Evolutionary conservation across 345 rosid genomes (phyloP).

Genomic region (Camelina laxa): DNA sequence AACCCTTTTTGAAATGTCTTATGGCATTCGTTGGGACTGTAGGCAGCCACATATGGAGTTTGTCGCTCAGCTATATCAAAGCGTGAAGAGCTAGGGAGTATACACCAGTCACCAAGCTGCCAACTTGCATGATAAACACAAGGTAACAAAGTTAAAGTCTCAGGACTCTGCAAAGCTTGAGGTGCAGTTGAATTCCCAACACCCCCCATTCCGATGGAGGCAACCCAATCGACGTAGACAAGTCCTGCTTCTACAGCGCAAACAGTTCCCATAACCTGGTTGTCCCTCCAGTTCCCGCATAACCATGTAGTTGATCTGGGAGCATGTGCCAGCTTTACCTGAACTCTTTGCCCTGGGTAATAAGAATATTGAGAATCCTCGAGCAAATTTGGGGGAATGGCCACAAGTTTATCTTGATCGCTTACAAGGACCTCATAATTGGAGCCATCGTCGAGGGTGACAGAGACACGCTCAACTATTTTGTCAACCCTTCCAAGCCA

Average conservation of each 20-base stretch:
- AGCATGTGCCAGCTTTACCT: conserved; percentile 51
- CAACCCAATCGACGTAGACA: conserved; percentile 85
- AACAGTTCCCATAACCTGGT: conserved; percentile 71
- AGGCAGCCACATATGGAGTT: conserved; percentile 35
- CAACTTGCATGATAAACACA: conserved; percentile 76
- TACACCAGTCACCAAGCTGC: conserved; percentile 98
- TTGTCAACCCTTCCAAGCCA: conserved; percentile 84
- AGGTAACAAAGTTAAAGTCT: conserved; percentile 62
- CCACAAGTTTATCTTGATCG: conserved; percentile 65
- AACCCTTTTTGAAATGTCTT: conserved; percentile 46
- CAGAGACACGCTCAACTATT: conserved; percentile 64
- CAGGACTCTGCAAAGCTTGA: conserved; percentile 56
- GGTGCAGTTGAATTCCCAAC: conserved; percentile 55
- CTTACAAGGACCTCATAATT: conserved; percentile 60
- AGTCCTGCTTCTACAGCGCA: conserved; percentile 63
- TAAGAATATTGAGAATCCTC: conserved; percentile 74
- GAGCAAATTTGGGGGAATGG: conserved; percentile 59
- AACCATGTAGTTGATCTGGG: conserved; percentile 74
- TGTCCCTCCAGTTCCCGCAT: conserved; percentile 74
- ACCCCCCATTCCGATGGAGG: conserved; percentile 51
- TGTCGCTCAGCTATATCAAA: conserved; percentile 38
- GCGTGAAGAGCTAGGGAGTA: conserved; percentile 52
- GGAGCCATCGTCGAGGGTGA: conserved; percentile 78
- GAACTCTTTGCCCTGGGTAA: conserved; percentile 91
- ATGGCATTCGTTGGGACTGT: conserved; percentile 32